Conservation (phyloP, 2,329 filamentous ascomycete genomes). For the Lachnellula cervina region DNA sequence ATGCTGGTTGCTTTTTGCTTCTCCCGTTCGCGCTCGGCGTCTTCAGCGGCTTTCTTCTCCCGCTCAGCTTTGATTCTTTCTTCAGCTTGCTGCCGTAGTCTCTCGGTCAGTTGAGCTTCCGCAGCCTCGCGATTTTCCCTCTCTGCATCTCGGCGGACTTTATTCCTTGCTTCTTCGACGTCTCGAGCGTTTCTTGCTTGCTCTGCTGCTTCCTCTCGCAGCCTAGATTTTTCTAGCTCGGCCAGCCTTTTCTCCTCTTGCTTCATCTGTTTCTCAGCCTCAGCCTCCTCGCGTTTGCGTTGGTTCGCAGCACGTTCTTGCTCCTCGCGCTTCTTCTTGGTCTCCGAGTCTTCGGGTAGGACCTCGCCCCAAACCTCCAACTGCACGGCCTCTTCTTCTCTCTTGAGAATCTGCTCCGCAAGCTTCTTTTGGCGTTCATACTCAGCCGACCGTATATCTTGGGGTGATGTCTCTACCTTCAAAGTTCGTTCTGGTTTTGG, state of each 20-base stretch:
- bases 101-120: background rate
- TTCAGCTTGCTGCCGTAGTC: background rate
- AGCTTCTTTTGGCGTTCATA: constrained; percentile 10
- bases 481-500: constrained; percentile 66
- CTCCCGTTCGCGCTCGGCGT: background rate
- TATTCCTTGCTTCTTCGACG: background rate
- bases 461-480: constrained; percentile 37
- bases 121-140: background rate
- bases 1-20: background rate
- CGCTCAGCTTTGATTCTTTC: background rate
- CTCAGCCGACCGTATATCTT: constrained; percentile 3
- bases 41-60: background rate
- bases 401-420: constrained; percentile 16
- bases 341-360: constrained; percentile 11
- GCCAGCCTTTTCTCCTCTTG: background rate
- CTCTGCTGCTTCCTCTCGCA: background rate
- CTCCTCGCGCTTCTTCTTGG: constrained; percentile 6
- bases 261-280: background rate
- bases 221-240: background rate
- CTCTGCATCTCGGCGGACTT: background rate
- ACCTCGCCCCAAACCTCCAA: constrained; percentile 19
- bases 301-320: constrained; percentile 3
- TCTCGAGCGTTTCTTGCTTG: background rate
- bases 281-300: background rate
- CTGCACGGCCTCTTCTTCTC: constrained; percentile 13